phyloP scores from a whole-genome alignment of 2,329 filamentous ascomycete species.

The Xylaria sp. region DNA sequence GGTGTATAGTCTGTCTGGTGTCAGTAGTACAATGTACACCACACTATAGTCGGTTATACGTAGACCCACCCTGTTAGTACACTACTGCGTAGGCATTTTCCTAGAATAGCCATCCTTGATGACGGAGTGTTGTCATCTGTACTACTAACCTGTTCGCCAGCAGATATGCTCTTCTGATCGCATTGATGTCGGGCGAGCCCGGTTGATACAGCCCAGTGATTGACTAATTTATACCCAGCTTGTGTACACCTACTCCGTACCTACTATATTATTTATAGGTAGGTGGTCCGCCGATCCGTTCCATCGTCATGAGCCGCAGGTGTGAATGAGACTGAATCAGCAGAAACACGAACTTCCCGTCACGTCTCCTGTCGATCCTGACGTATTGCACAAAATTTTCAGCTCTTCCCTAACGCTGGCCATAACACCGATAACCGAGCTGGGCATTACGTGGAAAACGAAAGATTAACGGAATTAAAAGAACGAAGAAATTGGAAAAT shows the following conservation, averaged over 20 bases:
- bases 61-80: not conserved
- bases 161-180: not conserved
- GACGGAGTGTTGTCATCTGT: slow-evolving; percentile 2
- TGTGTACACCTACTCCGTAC: no score
- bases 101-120: slow-evolving; percentile 2
- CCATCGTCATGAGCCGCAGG: slow-evolving; percentile 1
- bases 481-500: not conserved
- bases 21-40: not conserved
- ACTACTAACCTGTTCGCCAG: slow-evolving; percentile 1
- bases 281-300: not conserved
- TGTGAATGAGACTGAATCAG: not conserved
- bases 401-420: not conserved
- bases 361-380: slow-evolving; percentile 16
- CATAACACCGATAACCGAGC: not conserved
- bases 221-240: not conserved
- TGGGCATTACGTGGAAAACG: not conserved
- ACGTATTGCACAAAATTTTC: not conserved
- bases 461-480: not conserved
- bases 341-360: not conserved
- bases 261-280: not conserved
- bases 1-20: not conserved
- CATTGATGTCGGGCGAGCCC: not conserved
- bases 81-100: slow-evolving; percentile 7
- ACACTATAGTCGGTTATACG: not conserved
- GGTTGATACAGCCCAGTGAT: not conserved